Evolutionary conservation across 2,329 filamentous ascomycete species (phyloP).

Genomic region (Berkeleyomyces rouxiae): DNA sequence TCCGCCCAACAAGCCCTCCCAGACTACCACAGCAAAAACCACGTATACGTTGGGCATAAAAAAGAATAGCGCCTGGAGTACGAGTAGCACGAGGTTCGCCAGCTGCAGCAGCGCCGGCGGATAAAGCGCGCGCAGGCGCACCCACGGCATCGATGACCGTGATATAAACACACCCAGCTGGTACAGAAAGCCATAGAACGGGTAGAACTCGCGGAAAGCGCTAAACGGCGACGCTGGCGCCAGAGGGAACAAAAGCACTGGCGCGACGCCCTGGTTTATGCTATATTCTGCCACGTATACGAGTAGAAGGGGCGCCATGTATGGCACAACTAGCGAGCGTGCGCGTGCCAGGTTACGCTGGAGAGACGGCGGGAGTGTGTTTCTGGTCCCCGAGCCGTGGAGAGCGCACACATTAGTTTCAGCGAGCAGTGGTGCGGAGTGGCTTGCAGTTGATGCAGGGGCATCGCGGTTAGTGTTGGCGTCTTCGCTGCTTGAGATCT

Average conservation of each 20-base stretch:
- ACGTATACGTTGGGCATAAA: constrained; percentile 77
- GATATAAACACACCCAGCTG: constrained; percentile 92
- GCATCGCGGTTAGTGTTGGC: constrained; percentile 27
- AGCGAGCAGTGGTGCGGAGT: constrained; percentile 13
- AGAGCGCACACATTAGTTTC: background rate
- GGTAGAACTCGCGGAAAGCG: constrained; percentile 77
- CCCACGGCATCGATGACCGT: constrained; percentile 73
- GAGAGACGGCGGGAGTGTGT: background rate
- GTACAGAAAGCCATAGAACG: constrained; percentile 87
- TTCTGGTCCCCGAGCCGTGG: background rate
- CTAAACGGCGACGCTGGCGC: constrained; percentile 52
- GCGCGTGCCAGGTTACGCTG: constrained; percentile 44
- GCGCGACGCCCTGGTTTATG: constrained; percentile 88
- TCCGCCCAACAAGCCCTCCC: constrained; percentile 84
- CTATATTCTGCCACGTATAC: constrained; percentile 92
- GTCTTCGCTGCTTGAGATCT: constrained; percentile 24
- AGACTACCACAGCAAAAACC: constrained; percentile 75
- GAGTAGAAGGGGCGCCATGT: constrained; percentile 79
- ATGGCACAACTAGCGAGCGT: constrained; percentile 52
- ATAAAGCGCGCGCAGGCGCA: constrained; percentile 69
- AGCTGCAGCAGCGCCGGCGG: constrained; percentile 68
- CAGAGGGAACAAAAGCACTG: constrained; percentile 77
- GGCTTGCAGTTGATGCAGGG: constrained; percentile 16
- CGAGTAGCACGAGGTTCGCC: constrained; percentile 57
- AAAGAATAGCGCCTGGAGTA: constrained; percentile 57